These are phyloP conservation scores for Pinus tabuliformis DNA, from an alignment of 75 land plant genomes.

Conservation along the genomic window DNA sequence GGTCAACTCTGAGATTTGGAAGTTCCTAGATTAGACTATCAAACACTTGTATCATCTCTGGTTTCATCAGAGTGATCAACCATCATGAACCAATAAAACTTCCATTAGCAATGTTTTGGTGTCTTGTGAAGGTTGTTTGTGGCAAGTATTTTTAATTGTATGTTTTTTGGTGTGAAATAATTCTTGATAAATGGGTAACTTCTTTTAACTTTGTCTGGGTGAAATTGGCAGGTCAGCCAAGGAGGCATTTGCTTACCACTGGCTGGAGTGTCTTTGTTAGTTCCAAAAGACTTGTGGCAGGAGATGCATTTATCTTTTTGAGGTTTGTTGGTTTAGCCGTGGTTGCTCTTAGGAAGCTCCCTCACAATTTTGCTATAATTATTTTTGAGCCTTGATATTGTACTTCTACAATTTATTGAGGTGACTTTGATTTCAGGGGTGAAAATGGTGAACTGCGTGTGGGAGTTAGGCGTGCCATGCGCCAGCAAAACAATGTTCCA, in stretches of 20 bases:
- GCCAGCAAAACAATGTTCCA: slow-evolving; percentile 18
- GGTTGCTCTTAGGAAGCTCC: background rate
- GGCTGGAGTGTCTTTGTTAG: slow-evolving; percentile 99
- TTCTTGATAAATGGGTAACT: background rate
- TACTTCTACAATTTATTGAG: background rate
- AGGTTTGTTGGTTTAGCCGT: slow-evolving; percentile 28
- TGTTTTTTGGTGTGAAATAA: background rate
- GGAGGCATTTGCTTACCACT: slow-evolving; percentile 87
- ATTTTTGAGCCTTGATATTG: background rate
- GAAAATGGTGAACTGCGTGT: slow-evolving; percentile 59
- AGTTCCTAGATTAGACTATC: background rate
- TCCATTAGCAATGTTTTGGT: background rate
- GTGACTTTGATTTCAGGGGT: slow-evolving; percentile 29
- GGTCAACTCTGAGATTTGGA: background rate
- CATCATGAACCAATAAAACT: background rate
- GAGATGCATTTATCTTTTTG: slow-evolving; percentile 87
- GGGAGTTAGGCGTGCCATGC: slow-evolving; percentile 48
- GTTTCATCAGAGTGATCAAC: background rate
- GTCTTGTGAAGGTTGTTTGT: background rate
- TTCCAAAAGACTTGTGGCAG: slow-evolving; percentile 79
- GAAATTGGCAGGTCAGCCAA: slow-evolving; percentile 74
- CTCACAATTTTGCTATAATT: background rate
- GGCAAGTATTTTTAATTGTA: background rate
- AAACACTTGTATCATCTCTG: background rate
- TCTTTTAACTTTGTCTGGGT: background rate